Evolutionary conservation across 2,329 filamentous ascomycete species (phyloP).

Genomic region (Colletotrichum melonis): DNA sequence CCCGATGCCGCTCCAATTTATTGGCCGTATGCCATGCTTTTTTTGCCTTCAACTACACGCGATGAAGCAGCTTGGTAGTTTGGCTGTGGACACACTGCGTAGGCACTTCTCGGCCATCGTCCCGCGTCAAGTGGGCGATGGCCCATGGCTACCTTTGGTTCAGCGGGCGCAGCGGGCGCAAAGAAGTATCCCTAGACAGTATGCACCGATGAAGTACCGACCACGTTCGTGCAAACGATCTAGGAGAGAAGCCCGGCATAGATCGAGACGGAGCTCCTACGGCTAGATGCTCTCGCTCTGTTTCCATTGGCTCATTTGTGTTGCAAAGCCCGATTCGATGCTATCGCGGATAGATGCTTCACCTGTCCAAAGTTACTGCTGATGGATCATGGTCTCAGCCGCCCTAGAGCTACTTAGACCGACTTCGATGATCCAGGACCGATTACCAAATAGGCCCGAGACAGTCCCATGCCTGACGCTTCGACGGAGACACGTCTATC

Average conservation of each 20-base stretch:
- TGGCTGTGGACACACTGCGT: neutral
- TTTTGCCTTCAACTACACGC: neutral
- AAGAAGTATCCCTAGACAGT: neutral
- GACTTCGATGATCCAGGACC: neutral
- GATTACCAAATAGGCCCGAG: neutral
- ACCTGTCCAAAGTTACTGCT: neutral
- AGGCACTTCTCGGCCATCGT: neutral
- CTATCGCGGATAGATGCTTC: neutral
- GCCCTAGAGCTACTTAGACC: neutral
- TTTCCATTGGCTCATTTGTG: no score
- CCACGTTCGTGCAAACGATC: neutral
- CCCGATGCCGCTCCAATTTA: neutral
- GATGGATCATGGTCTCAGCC: neutral
- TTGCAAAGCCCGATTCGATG: neutral
- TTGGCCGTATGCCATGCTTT: neutral
- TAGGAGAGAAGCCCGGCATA: neutral
- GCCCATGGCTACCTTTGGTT: neutral
- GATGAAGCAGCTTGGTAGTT: neutral
- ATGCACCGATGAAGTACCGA: neutral
- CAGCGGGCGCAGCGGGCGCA: neutral
- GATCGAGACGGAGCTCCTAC: neutral
- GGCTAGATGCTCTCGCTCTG: neutral
- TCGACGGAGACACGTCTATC: neutral
- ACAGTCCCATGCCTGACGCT: neutral
- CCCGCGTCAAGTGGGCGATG: neutral